Base-by-base conservation (phyloP, 495 filamentous ascomycete species). In the Polyplosphaeria fusca region DNA sequence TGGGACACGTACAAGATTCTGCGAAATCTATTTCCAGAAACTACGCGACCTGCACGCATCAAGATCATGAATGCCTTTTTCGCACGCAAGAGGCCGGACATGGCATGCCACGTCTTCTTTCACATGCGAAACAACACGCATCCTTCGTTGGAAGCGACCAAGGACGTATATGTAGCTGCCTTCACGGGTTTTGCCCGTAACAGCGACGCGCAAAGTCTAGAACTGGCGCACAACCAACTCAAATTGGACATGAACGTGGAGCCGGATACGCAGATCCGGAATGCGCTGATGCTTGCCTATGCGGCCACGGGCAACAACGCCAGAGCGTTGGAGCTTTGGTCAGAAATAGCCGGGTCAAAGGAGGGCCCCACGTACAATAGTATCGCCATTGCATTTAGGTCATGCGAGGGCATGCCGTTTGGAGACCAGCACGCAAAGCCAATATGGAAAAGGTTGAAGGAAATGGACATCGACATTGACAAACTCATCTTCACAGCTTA, bases 1-100 rank as follows among this genome's bases (percentile, higher is more conserved):
- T 97, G 92, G 93, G 86, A 91, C 52, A 80, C 82, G 11, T 97
- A 97, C 72, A 77, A 80, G 25, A 77, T 96, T 13, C 67, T 93
- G 23, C 82, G 82, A 25, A 74, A 86, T 25, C 81, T 87, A 59
- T 96, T 96, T 75, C 81, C 86, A 9, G 92, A 96, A 67, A 82
- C 81, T 0, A 71, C 77, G 1, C 74, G 79, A 0, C 70, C 71
- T 13, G 74, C 78, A 38, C 85, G 91, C 19, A 82, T 82, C 3
- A 70, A 77, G 16, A 75, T 96, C 39, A 96, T 98, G 90, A 76
- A 82, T 16, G 74, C 78, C 28, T 94, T 97, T 74, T 97, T 95
- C 67, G 74, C 76, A 4, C 85, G 89, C 26, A 71, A 76, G 26
- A 81, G 88, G 14, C 77, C 85, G 4, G 90, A 96, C 60, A 86